A percentile compares a stretch with the other conserved stretches of the same genome.
phyloP scores from a whole-genome alignment of 805 yeast genomes.

The Myxozyma vanderwaltii region DNA sequence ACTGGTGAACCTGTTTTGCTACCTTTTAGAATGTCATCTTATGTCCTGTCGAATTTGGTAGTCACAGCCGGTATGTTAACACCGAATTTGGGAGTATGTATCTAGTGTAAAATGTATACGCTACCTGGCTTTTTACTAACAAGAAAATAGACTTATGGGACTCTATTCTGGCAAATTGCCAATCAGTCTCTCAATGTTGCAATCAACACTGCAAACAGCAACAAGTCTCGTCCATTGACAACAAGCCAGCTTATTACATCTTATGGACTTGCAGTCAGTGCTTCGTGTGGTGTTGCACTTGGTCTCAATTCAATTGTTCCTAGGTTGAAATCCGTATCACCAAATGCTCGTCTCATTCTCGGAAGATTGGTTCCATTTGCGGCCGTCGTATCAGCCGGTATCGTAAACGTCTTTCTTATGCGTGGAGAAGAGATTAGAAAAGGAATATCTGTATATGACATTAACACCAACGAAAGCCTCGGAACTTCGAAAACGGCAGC shows the following conservation, averaged over 20 bases:
- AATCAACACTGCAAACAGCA: constrained; percentile 92
- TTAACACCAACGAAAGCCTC: constrained; percentile 44
- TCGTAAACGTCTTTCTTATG: constrained; percentile 95
- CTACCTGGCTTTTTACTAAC: no score
- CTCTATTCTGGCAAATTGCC: constrained; percentile 96
- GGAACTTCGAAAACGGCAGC: constrained; percentile 88
- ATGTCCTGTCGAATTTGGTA: constrained; percentile 88
- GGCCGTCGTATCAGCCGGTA: constrained; percentile 96
- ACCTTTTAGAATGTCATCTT: constrained; percentile 96
- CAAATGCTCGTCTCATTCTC: constrained; percentile 68
- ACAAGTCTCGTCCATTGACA: constrained; percentile 88
- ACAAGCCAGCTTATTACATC: constrained; percentile 75
- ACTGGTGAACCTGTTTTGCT: constrained; percentile 89
- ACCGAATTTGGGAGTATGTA: constrained; percentile 69
- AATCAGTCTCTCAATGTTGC: constrained; percentile 97
- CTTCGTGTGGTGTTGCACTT: constrained; percentile 92
- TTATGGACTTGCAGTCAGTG: constrained; percentile 85
- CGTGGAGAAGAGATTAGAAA: constrained; percentile 87
- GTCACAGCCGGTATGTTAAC: constrained; percentile 98
- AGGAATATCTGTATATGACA: constrained; percentile 47
- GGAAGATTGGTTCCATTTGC: constrained; percentile 96
- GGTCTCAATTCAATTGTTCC: constrained; percentile 95
- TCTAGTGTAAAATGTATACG: no score
- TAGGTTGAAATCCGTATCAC: constrained; percentile 65
- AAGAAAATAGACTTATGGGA: constrained; percentile 61